Conservation (phyloP, 306 rosid genomes). For the Amphicarpaea edgeworthii region DNA sequence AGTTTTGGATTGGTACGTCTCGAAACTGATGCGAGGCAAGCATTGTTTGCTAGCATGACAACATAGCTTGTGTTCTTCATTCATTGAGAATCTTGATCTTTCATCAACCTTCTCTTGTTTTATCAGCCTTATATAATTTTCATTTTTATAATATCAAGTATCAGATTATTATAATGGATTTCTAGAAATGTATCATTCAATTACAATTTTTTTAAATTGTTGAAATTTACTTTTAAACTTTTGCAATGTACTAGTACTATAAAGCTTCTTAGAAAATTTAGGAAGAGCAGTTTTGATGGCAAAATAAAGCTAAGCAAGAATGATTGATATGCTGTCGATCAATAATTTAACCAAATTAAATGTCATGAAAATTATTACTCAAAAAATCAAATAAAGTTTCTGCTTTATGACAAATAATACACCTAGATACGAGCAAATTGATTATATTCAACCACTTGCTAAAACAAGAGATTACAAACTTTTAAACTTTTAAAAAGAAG, state of each 20-base stretch:
- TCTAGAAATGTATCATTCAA: no score
- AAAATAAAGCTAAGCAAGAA: no score
- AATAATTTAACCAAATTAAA: no score
- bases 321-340: no score
- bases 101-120: neutral
- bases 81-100: neutral
- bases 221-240: no score
- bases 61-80: conserved; percentile 17
- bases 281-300: no score
- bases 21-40: neutral
- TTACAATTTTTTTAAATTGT: no score
- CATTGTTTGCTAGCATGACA: conserved; percentile 26
- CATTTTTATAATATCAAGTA: no score
- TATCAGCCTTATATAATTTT: no score
- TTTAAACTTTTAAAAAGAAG: neutral
- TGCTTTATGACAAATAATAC: neutral
- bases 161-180: no score
- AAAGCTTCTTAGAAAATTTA: no score
- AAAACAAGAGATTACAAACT: neutral
- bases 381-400: neutral
- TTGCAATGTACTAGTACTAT: no score
- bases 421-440: neutral
- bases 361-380: neutral
- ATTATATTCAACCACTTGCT: neutral
- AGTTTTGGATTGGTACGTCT: conserved; percentile 51